A percentile compares a stretch with the other conserved stretches of the same genome.
phyloP scores from a whole-genome alignment of 306 rosid genomes.

The Cyamopsis tetragonoloba region DNA sequence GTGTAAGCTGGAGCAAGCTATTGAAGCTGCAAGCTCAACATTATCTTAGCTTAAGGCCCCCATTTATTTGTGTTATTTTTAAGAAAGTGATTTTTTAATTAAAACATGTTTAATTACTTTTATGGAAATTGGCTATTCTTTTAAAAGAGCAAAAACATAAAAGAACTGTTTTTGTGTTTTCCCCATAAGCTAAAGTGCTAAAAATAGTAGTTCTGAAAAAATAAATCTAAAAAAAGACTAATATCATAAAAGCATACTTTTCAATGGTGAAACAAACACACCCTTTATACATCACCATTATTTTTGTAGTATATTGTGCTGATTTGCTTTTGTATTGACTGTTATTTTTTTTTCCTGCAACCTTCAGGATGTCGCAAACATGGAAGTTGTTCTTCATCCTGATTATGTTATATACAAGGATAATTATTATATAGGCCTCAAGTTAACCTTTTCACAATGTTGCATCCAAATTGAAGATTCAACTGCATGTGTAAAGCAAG shows the following conservation, averaged over 20 bases:
- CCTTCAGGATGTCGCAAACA: constrained; percentile 49
- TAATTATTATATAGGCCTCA: constrained; percentile 41
- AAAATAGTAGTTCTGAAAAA: no score
- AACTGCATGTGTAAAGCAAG: constrained; percentile 28
- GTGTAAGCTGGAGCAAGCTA: neutral
- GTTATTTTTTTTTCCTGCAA: neutral
- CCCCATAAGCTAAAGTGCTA: neutral
- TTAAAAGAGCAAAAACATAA: neutral
- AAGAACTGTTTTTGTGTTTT: neutral
- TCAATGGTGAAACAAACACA: no score
- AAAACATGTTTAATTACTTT: neutral
- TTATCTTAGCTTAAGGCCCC: neutral
- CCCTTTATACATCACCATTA: no score
- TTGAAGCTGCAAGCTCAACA: neutral
- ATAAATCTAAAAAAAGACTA: no score
- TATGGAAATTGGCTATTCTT: neutral
- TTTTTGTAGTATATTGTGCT: neutral
- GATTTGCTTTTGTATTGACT: neutral
- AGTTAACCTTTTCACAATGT: constrained; percentile 46
- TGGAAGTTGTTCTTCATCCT: constrained; percentile 59
- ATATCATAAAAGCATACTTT: no score
- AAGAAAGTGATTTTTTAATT: neutral
- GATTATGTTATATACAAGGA: constrained; percentile 61
- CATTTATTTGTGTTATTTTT: neutral
- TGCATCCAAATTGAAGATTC: constrained; percentile 48